Evolutionary conservation across 257 asterid genomes (phyloP).

Genomic region (Solanum chilense): DNA sequence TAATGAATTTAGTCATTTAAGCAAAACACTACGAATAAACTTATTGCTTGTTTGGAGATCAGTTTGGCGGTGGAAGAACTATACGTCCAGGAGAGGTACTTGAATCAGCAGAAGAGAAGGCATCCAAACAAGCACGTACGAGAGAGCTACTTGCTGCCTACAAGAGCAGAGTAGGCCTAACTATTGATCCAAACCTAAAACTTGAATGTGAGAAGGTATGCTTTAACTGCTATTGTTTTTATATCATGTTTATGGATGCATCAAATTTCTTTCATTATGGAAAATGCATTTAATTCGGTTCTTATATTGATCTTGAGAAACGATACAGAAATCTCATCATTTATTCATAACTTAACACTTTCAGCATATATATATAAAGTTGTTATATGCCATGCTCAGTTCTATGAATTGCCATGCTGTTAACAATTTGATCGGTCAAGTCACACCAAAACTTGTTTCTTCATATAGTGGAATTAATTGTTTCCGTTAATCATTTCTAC

Average conservation of each 20-base stretch:
- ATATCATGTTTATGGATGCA: background rate
- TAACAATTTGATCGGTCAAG: background rate
- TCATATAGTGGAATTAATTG: background rate
- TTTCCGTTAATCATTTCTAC: background rate
- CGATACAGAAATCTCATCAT: background rate
- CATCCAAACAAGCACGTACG: conserved; percentile 65
- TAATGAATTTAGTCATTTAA: background rate
- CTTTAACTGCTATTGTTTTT: background rate
- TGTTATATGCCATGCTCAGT: background rate
- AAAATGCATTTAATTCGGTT: background rate
- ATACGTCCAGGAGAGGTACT: conserved; percentile 81
- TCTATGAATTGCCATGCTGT: background rate
- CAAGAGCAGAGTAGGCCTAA: conserved; percentile 53
- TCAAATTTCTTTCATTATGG: background rate
- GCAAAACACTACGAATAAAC: background rate
- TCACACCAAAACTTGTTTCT: background rate
- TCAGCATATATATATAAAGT: background rate
- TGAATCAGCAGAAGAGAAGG: conserved; percentile 65
- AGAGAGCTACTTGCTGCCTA: conserved; percentile 64
- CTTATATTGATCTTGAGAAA: background rate
- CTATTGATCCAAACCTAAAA: conserved; percentile 58
- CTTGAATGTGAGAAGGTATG: conserved; percentile 69
- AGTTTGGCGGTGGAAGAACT: conserved; percentile 93
- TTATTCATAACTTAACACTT: background rate
- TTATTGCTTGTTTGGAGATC: conserved; percentile 1